phyloP scores from a whole-genome alignment of 31 red algal genomes.

The Endocladia muricata region DNA sequence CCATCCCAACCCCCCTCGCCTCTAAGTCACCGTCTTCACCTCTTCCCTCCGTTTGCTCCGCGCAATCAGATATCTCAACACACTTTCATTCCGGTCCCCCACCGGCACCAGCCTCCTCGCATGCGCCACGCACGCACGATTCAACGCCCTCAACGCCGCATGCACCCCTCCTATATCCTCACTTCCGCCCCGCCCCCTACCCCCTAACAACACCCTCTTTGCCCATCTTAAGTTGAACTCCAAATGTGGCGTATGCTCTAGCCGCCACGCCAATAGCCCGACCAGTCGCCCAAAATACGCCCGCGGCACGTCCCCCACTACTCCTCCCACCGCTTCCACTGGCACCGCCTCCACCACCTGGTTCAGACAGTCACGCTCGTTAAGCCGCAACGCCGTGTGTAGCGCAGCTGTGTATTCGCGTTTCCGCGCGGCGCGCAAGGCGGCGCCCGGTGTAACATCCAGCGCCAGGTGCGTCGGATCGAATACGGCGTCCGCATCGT shows the following conservation, averaged over 20 bases:
- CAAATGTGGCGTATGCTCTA: conserved; percentile 67
- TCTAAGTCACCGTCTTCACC: neutral
- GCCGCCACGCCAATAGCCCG: conserved; percentile 58
- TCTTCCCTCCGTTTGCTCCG: neutral
- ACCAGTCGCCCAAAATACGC: conserved; percentile 51
- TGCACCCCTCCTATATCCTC: conserved; percentile 40
- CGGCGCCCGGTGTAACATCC: conserved; percentile 78
- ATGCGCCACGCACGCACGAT: conserved; percentile 45
- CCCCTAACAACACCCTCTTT: conserved; percentile 40
- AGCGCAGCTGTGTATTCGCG: conserved; percentile 55
- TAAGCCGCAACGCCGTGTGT: conserved; percentile 68
- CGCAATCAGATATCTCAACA: conserved; percentile 35
- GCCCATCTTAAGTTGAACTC: conserved; percentile 65
- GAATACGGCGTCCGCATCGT: conserved; percentile 59
- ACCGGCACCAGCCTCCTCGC: conserved; percentile 34
- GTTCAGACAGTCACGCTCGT: conserved; percentile 54
- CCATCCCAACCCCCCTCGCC: too few relatives aligned
- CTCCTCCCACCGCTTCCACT: conserved; percentile 11
- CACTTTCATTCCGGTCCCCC: conserved; percentile 29
- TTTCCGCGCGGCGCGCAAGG: conserved; percentile 23
- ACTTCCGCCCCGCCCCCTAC: neutral
- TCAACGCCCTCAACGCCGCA: conserved; percentile 49
- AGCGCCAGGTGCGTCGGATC: conserved; percentile 85
- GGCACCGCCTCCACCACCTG: conserved; percentile 59
- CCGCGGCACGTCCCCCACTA: conserved; percentile 25